Percentiles rank a stretch among this genome's conserved stretches.
Conservation (phyloP, 1,284 basidiomycete species). For the Pseudozyma thailandica region DNA sequence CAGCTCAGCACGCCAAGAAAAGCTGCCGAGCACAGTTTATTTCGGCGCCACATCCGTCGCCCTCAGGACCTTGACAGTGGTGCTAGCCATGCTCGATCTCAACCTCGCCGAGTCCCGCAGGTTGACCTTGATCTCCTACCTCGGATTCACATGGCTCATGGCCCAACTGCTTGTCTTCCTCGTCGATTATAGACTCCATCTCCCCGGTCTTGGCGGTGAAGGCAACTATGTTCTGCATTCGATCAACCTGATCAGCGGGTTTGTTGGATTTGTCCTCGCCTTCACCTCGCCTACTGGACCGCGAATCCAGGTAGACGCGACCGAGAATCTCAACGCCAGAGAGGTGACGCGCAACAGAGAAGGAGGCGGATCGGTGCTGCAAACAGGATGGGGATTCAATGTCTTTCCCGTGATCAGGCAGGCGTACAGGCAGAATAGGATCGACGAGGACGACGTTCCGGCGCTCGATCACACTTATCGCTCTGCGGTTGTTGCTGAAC, state of each 20-base stretch:
- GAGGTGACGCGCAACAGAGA: constrained; percentile 5
- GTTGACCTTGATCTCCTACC: constrained; percentile 8
- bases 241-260: constrained; percentile 1
- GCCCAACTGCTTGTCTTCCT: constrained; percentile 21
- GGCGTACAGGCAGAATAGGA: constrained; percentile 1
- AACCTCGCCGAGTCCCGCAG: constrained; percentile 10
- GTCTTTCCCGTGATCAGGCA: constrained; percentile 17
- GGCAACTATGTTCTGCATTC: constrained; percentile 1
- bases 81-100: constrained; percentile 27
- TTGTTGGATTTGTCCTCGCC: constrained; percentile 4
- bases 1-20: too few species aligned
- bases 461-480: constrained; percentile 24
- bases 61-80: constrained; percentile 16
- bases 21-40: constrained; percentile 5
- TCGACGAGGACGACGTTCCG: constrained; percentile 27
- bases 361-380: constrained; percentile 25
- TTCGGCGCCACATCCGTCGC: constrained; percentile 13
- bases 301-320: constrained; percentile 4
- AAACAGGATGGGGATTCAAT: constrained; percentile 16
- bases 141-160: constrained; percentile 13
- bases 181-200: constrained; percentile 10
- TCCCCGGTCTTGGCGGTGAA: constrained; percentile 5
- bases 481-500: constrained; percentile 20
- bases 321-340: not conserved
- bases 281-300: constrained; percentile 21